phyloP scores from a whole-genome alignment of 306 rosid genomes.

The Gastrolobium bilobum region DNA sequence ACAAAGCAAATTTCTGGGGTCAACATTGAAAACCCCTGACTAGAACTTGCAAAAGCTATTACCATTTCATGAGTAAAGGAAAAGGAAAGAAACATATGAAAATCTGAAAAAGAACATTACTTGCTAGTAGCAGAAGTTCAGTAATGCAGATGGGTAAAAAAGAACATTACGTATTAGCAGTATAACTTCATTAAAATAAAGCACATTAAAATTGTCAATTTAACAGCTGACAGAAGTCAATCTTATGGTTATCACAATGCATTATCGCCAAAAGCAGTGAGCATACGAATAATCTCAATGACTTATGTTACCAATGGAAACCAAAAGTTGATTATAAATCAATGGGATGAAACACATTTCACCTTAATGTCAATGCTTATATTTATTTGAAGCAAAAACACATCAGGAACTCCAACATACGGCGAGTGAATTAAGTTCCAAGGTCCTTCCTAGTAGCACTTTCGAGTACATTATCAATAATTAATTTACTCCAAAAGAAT shows the following conservation, averaged over 20 bases:
- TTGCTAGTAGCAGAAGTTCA: not conserved
- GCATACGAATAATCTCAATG: conserved; percentile 4
- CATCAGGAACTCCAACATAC: conserved; percentile 8
- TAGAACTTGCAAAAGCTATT: conserved; percentile 27
- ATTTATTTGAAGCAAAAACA: conserved; percentile 34
- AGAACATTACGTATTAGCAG: not conserved
- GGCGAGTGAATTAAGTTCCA: conserved; percentile 20
- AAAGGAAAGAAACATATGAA: not conserved
- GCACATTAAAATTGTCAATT: conserved; percentile 14
- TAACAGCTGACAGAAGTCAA: conserved; percentile 24
- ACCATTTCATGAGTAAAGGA: conserved; percentile 28
- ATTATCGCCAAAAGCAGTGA: not conserved
- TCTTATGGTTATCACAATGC: conserved; percentile 14
- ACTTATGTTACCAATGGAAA: not conserved
- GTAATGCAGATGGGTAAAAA: not conserved
- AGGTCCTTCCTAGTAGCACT: not conserved
- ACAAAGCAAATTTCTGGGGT: conserved; percentile 33
- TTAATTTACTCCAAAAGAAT: not conserved
- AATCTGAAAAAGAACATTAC: not conserved
- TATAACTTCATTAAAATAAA: conserved; percentile 14
- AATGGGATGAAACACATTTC: conserved; percentile 8
- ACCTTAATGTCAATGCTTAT: conserved; percentile 19
- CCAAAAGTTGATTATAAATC: not conserved
- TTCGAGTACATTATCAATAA: not conserved
- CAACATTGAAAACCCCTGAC: conserved; percentile 40